Evolutionary conservation across 805 yeast species (phyloP).

Genomic region (Kockiozyma suomiensis): DNA sequence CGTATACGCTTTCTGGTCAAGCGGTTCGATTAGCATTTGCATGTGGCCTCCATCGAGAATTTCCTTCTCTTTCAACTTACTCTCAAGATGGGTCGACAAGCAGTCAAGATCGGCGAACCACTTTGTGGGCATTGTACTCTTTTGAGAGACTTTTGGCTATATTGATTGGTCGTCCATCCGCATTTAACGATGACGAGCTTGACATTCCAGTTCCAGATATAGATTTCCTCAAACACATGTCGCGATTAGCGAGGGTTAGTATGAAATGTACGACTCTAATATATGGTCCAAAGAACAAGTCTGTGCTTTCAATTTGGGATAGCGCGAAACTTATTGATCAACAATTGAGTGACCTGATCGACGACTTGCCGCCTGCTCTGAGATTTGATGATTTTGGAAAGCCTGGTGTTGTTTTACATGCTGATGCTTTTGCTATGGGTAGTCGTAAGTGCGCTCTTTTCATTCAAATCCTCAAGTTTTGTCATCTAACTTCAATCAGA

Average conservation of each 20-base stretch:
- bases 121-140: constrained; percentile 28
- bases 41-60: constrained; percentile 31
- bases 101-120: constrained; percentile 18
- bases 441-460: constrained; percentile 16
- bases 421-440: constrained; percentile 31
- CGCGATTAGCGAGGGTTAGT: constrained; percentile 24
- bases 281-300: constrained; percentile 21
- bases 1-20: constrained; percentile 28
- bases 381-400: constrained; percentile 31
- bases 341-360: constrained; percentile 15
- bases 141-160: constrained; percentile 25
- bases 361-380: constrained; percentile 20
- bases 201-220: constrained; percentile 21
- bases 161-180: constrained; percentile 30
- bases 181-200: constrained; percentile 25
- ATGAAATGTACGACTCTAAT: constrained; percentile 24
- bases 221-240: constrained; percentile 31
- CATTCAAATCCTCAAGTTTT: background rate
- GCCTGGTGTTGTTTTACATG: constrained; percentile 27
- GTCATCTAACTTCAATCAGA: constrained; percentile 3
- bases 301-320: constrained; percentile 28
- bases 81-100: constrained; percentile 15
- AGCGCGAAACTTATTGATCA: constrained; percentile 22
- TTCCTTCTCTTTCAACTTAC: constrained; percentile 25
- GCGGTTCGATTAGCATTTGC: constrained; percentile 30